phyloP scores from a whole-genome alignment of 495 filamentous ascomycete species.

The Eremomyces bilateralis region DNA sequence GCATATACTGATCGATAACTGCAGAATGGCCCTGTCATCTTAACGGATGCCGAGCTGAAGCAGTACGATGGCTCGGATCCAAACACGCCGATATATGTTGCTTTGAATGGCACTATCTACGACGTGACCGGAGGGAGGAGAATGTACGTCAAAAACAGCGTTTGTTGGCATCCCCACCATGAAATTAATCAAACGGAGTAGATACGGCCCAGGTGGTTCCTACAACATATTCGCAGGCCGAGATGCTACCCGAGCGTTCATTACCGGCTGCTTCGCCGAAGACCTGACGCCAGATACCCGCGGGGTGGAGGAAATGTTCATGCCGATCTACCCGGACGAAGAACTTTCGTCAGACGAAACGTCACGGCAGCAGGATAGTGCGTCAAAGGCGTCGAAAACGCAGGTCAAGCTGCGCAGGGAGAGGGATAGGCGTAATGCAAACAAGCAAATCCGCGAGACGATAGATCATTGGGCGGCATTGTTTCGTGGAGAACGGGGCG shows the following conservation, averaged over 20 bases:
- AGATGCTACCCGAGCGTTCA: conserved; percentile 74
- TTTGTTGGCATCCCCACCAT: background rate
- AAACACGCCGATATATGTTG: conserved; percentile 63
- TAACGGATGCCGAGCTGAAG: conserved; percentile 53
- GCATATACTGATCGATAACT: conserved; percentile 11
- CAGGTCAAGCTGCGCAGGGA: conserved; percentile 24
- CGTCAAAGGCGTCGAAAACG: conserved; percentile 19
- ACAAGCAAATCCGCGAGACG: conserved; percentile 30
- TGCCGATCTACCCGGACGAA: conserved; percentile 42
- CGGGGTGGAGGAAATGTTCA: conserved; percentile 75
- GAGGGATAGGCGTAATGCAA: conserved; percentile 28
- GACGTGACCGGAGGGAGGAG: conserved; percentile 58
- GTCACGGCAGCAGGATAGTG: background rate
- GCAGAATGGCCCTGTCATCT: conserved; percentile 30
- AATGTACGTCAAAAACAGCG: conserved; percentile 16
- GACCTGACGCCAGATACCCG: conserved; percentile 64
- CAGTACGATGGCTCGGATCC: conserved; percentile 62
- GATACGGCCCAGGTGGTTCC: conserved; percentile 71
- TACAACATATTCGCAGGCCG: conserved; percentile 76
- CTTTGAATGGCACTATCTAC: conserved; percentile 84
- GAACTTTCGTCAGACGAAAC: conserved; percentile 1
- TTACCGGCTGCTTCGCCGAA: conserved; percentile 89
- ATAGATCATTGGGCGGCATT: conserved; percentile 49
- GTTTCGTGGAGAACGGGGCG: conserved; percentile 36
- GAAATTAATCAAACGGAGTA: background rate